Evolutionary conservation across 2,329 filamentous ascomycete species (phyloP), one percentile per base, ranked within the genome.

Genomic region (Claviceps paspali): DNA sequence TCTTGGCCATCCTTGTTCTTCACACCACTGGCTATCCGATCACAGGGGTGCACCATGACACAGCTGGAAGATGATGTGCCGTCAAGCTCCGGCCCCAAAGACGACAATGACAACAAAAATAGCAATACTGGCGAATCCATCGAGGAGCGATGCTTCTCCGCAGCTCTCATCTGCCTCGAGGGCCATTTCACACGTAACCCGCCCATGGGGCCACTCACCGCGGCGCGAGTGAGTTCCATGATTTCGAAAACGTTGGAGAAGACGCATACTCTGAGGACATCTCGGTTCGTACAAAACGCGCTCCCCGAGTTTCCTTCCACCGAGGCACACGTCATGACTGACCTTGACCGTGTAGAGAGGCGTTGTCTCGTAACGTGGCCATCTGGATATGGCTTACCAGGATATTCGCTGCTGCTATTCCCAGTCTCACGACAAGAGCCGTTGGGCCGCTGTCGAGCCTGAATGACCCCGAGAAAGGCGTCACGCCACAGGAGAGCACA

Each of bases 321-420:
- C 19, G 18, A 9, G 19, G 19, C 19, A 14, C 28, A 14, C 10
- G 17, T 27, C 28, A 45, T 52, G 31, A 52, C 38, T 21, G 19
- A 31, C 22, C 27, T 11, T 41, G 24, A 12, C 22, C 4, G 12
- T 28, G 18, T 24, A 76, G 72, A 45, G 74, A 78, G 51, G 63
- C 65, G 3, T 55, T 79, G 28, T 73, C 73, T 4, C 67, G 67
- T 41, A 79, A 79, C 45, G 68, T 79, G 21, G 68, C 70, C 43
- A 70, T 79, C 39, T 79, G 75, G 75, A 69, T 78, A 46, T 76
- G 73, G 60, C 59, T 79, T 41, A 70, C 71, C 21, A 66, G 67
- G 40, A 73, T 76, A 44, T 76, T 79, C 47, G 67, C 64, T 14
- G 68, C 71, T 23, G 72, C 75, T 8, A 68, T 79, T 35, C 72